Base-by-base conservation (phyloP, 305 asterid genomes). In the Andrographis paniculata region DNA sequence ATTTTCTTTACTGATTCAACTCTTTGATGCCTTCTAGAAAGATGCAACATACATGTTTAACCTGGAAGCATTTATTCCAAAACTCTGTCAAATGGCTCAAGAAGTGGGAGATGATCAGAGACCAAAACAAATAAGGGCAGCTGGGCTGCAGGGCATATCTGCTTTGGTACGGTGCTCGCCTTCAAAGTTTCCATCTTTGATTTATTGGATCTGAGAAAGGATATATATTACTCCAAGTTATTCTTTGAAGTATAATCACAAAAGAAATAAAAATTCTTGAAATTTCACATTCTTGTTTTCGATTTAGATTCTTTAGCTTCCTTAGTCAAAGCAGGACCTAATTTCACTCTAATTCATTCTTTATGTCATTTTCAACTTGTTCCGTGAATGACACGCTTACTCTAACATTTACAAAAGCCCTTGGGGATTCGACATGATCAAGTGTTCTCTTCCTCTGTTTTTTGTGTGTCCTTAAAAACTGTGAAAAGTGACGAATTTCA, bases 41-140 rank as follows among this genome's bases (percentile, higher is more conserved):
- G 97, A 92, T 39, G 95, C 88, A 58, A 81, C 94, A 20, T 77
- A 82, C 77, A 77, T 92, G 99, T 92, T 84, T 75, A 85, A 84
- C 67, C 70, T 92, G 21, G 99, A 92, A 70, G 93, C 77, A 53
- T 80, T 84, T 59, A 78, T 87, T 60, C 99, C 99, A 28, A 92
- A 81, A 67, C 88, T 92, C 58, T 92, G 97, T 69, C 88, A 74
- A 59, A 57, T 87, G 61, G 84, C 97, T 68, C 97, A 82, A 75
- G 94, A 92, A 73, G 77, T 55, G 38, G 99, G 97, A 61, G 95
- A 84, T 4, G 86, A 79, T 42, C 93, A 87, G 48, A 72, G 78
- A 63, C 66, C 67, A 22, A 64, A 52, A 61, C 66, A 61, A 45
- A 73, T 77, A 41, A 72, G 84, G 58, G 88, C 93, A 43, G 84